These are phyloP conservation scores for thale cress (Arabidopsis thaliana) DNA, from an alignment of 345 rosid species.

Conservation along the genomic window TAIR10.1 NC_003070.9:4138001-4138500, in stretches of 20 bases:
- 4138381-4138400: background rate
- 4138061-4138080: conserved; percentile 40
- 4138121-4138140: conserved; percentile 71
- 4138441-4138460: conserved; percentile 87
- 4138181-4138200: conserved; percentile 55
- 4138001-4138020: conserved; percentile 64
- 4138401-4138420: conserved; percentile 30
- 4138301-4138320: background rate
- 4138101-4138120: conserved; percentile 22
- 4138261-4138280: background rate
- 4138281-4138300: background rate
- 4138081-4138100: conserved; percentile 67
- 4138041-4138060: conserved; percentile 27
- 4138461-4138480: conserved; percentile 63
- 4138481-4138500: conserved; percentile 56
- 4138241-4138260: too few relatives aligned
- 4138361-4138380: background rate
- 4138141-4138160: conserved; percentile 78
- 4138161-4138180: conserved; percentile 76
- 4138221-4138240: background rate
- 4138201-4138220: conserved; percentile 23
- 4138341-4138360: conserved; percentile 2
- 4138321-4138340: conserved; percentile 8
- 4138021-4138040: conserved; percentile 71
- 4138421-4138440: conserved; percentile 90